These are phyloP conservation scores for Sporobolomyces roseus DNA, from an alignment of 768 basidiomycete species.

Conservation along the genomic window DNA sequence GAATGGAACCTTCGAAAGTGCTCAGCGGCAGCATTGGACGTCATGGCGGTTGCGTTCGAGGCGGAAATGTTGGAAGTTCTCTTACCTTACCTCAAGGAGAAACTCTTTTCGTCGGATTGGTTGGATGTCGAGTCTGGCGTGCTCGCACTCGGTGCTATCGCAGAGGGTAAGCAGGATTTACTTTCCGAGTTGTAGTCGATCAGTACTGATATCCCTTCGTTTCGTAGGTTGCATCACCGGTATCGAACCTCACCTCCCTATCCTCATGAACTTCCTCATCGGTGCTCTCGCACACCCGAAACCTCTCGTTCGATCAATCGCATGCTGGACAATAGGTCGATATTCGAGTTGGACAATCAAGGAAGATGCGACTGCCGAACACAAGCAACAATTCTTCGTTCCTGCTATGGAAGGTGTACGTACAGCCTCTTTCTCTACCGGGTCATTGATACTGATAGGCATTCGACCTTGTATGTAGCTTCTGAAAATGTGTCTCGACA, in stretches of 20 bases:
- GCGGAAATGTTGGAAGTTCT: conserved; percentile 84
- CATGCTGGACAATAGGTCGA: conserved; percentile 98
- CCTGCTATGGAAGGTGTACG: conserved; percentile 96
- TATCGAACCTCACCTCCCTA: conserved; percentile 90
- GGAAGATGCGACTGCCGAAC: conserved; percentile 66
- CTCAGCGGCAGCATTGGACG: conserved; percentile 93
- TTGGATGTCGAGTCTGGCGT: conserved; percentile 91
- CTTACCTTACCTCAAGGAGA: conserved; percentile 82
- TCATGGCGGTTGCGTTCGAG: conserved; percentile 87
- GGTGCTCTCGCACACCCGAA: conserved; percentile 85
- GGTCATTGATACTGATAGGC: too few relatives aligned
- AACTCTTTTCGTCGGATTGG: conserved; percentile 91
- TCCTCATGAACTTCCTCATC: conserved; percentile 86
- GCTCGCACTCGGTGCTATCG: conserved; percentile 93
- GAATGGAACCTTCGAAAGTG: conserved; percentile 99
- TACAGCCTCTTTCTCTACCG: conserved; percentile 35
- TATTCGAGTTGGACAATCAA: conserved; percentile 90
- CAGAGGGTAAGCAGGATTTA: conserved; percentile 66
- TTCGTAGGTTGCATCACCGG: conserved; percentile 85
- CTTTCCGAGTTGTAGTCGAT: neutral
- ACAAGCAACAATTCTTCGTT: conserved; percentile 84
- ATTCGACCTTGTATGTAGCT: too few relatives aligned
- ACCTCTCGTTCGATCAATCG: conserved; percentile 95
- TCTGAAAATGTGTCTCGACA: conserved; percentile 92
- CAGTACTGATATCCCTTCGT: too few relatives aligned